Percentiles rank a stretch among this genome's conserved stretches.
Evolutionary conservation across 169 alveolate species (phyloP).

Genomic region (Theileria luwenshuni): DNA sequence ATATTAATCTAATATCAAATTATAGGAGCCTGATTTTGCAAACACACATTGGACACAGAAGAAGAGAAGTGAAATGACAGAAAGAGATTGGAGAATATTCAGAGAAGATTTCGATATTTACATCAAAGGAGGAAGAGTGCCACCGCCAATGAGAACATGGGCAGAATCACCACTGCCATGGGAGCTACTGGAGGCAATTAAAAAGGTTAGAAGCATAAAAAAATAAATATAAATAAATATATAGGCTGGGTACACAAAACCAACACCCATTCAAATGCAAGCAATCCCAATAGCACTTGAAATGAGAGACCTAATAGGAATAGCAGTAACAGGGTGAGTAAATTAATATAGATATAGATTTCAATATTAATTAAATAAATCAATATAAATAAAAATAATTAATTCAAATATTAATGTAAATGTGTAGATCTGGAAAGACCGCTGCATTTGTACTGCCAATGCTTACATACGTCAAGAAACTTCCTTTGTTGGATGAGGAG

Average conservation of each 20-base stretch:
- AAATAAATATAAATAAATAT: background rate
- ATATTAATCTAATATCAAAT: conserved; percentile 31
- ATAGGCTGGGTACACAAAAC: conserved; percentile 78
- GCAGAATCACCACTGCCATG: conserved; percentile 81
- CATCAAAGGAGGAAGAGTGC: conserved; percentile 88
- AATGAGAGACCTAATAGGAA: conserved; percentile 94
- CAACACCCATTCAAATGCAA: conserved; percentile 97
- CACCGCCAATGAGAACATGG: conserved; percentile 93
- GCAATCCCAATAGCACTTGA: conserved; percentile 92
- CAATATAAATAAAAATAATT: no score
- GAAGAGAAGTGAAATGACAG: conserved; percentile 85
- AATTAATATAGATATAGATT: conserved; percentile 39
- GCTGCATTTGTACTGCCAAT: conserved; percentile 96
- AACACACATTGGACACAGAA: conserved; percentile 88
- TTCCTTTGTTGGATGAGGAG: conserved; percentile 90
- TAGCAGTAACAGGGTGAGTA: conserved; percentile 95
- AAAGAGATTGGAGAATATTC: conserved; percentile 95
- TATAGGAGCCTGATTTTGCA: conserved; percentile 35
- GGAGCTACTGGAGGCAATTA: conserved; percentile 79
- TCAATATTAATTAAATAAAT: no score
- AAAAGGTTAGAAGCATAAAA: conserved; percentile 46
- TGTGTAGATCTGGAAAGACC: conserved; percentile 87
- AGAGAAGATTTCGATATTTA: conserved; percentile 92
- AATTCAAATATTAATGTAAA: background rate
- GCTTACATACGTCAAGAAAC: conserved; percentile 84